A percentile compares a stretch with the other conserved stretches of the same genome.
phyloP scores from a whole-genome alignment of 1,284 basidiomycete genomes.

The Sporisorium sorghi region DNA sequence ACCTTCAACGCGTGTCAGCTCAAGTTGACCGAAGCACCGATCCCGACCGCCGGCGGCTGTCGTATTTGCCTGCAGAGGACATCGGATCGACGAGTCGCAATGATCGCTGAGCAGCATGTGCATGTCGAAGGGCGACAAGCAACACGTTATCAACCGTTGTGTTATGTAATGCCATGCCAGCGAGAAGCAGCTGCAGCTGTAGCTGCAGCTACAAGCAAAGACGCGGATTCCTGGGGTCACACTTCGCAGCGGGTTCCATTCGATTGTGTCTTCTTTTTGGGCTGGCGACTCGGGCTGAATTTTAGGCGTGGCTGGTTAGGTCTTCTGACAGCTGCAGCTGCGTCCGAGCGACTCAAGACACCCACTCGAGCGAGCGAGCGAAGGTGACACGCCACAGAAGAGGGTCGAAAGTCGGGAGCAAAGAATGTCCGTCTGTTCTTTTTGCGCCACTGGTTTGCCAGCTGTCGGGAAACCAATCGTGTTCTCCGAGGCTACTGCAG shows the following conservation, averaged over 20 bases:
- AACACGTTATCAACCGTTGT: background rate
- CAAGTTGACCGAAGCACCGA: too few relatives aligned
- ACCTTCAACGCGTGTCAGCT: too few relatives aligned
- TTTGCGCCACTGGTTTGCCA: background rate
- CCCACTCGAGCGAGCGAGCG: too few relatives aligned
- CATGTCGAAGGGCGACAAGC: background rate
- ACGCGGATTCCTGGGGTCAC: background rate
- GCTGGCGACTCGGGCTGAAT: background rate
- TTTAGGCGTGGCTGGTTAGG: background rate
- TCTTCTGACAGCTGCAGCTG: background rate
- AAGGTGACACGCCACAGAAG: too few relatives aligned
- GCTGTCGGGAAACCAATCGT: background rate
- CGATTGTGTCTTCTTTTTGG: background rate
- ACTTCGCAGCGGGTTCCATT: background rate
- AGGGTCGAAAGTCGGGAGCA: too few relatives aligned
- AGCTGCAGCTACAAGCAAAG: background rate
- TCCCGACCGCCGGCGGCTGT: too few relatives aligned
- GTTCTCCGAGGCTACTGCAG: background rate
- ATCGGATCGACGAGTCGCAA: background rate
- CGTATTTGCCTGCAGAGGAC: background rate
- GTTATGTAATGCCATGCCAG: background rate
- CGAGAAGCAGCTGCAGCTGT: background rate
- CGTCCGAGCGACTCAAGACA: background rate
- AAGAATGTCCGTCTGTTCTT: too few relatives aligned
- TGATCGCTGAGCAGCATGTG: background rate